These are phyloP conservation scores for Lenwebbia sp. DNA, from an alignment of 345 rosid genomes.

Conservation along the genomic window DNA sequence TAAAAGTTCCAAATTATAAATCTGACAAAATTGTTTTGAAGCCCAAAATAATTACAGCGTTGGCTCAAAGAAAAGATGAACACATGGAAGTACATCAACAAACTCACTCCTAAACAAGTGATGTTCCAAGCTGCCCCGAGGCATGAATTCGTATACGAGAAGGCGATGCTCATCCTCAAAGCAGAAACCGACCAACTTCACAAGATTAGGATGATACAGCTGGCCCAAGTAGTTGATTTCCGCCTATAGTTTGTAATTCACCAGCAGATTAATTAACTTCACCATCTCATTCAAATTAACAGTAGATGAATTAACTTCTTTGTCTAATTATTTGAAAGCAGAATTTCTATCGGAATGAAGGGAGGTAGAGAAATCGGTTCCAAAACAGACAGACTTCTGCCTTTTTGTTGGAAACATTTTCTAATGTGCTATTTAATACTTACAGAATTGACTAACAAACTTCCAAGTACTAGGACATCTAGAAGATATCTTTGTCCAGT, in stretches of 20 bases:
- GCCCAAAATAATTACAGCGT: background rate
- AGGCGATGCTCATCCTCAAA: slow-evolving; percentile 78
- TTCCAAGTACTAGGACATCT: background rate
- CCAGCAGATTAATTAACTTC: background rate
- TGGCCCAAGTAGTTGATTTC: slow-evolving; percentile 75
- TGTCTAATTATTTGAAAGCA: background rate
- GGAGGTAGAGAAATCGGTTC: background rate
- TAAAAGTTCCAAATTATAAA: background rate
- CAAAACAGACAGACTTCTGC: background rate
- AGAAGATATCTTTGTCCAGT: background rate
- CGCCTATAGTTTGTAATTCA: slow-evolving; percentile 26
- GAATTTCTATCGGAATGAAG: background rate
- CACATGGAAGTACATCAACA: background rate
- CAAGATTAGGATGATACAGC: slow-evolving; percentile 62
- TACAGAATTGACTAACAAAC: background rate
- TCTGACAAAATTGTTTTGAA: background rate
- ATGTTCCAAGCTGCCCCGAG: slow-evolving; percentile 82
- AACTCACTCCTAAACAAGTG: slow-evolving; percentile 67
- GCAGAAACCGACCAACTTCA: slow-evolving; percentile 67
- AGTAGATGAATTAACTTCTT: background rate
- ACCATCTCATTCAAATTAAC: background rate
- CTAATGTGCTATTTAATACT: background rate
- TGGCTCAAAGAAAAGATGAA: background rate
- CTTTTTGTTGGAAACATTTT: background rate
- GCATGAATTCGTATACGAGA: slow-evolving; percentile 83